Evolutionary conservation across 768 basidiomycete genomes (phyloP), one percentile per base, ranked within the genome.

Genomic region (Termitomyces titanicus): DNA sequence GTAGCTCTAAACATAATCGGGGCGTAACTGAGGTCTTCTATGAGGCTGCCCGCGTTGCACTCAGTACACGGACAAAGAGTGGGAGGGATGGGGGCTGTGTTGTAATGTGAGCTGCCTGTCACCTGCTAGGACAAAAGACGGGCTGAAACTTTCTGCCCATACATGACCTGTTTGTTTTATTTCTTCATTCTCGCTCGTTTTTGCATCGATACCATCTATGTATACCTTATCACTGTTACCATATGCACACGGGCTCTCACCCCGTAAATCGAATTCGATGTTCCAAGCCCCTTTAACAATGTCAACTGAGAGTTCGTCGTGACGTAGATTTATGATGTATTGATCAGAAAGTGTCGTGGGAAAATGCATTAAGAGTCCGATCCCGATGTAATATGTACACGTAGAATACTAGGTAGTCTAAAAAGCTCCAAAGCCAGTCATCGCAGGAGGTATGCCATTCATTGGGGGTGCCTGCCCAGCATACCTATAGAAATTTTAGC

Each of bases 1-100:
- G 96, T 67, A 96, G 94, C 60, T 94, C 96, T 8, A 98, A 98
- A 70, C 94, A 96, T 65, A 95, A 97, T 62, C 84, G 96, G 46
- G 96, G 96, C 4, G 94, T 98, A 11, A 79, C 83, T 27, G 95
- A 98, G 67, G 94, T 95, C 9, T 94, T 98, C 65, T 82, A 90
- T 61, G 96, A 98, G 68, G 90, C 91, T 5, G 92, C 92, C 0
- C 84, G 92, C 2, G 91, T 93, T 11, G 90, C 92, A 25, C 71
- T 94, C 54, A 84, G 80, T 58, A 87, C 88, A 22, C 80, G 87
- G 42, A 72, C 86, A n/a, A 89, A 84, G 68, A 84, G 86, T 8
- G 68, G 85, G 33, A 74, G 74, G 22, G 79, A 79, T 40, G 67
- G 70, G 25, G 70, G 77, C 47, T 91, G 88, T 67, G 66, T 82